phyloP scores from a whole-genome alignment of 2,329 filamentous ascomycete species.

The Fusarium sp. region DNA sequence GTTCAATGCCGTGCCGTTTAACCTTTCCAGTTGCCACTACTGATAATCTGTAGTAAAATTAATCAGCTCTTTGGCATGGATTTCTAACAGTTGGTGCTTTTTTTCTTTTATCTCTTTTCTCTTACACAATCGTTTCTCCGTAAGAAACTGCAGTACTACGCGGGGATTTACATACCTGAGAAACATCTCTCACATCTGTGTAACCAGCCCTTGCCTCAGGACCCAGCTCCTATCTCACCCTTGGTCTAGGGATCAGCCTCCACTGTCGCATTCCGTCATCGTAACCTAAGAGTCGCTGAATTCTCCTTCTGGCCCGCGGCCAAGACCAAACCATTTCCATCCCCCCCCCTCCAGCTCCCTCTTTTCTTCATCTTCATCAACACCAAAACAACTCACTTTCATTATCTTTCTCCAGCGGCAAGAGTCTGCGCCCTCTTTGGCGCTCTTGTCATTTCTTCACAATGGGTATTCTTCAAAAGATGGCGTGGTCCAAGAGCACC shows the following conservation, averaged over 20 bases:
- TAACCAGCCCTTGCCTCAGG: constrained; percentile 1
- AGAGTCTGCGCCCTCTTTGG: constrained; percentile 17
- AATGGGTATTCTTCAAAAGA: constrained; percentile 56
- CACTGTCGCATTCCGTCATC: constrained; percentile 43
- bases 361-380: constrained; percentile 8
- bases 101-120: background rate
- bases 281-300: constrained; percentile 28
- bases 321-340: constrained; percentile 1
- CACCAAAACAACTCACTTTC: constrained; percentile 5
- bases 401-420: background rate
- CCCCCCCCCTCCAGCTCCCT: constrained; percentile 9
- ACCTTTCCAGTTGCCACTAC: constrained; percentile 24
- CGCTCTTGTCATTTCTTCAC: constrained; percentile 19
- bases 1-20: constrained; percentile 7
- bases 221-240: background rate
- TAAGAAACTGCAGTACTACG: background rate
- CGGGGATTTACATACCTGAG: constrained; percentile 3
- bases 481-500: constrained; percentile 92
- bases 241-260: constrained; percentile 14
- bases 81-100: background rate
- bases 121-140: background rate
- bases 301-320: constrained; percentile 30
- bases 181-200: constrained; percentile 7
- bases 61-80: constrained; percentile 22
- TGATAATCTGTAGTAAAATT: constrained; percentile 11